Base-by-base conservation (phyloP, 345 rosid genomes). In the Corchorus olitorius region DNA sequence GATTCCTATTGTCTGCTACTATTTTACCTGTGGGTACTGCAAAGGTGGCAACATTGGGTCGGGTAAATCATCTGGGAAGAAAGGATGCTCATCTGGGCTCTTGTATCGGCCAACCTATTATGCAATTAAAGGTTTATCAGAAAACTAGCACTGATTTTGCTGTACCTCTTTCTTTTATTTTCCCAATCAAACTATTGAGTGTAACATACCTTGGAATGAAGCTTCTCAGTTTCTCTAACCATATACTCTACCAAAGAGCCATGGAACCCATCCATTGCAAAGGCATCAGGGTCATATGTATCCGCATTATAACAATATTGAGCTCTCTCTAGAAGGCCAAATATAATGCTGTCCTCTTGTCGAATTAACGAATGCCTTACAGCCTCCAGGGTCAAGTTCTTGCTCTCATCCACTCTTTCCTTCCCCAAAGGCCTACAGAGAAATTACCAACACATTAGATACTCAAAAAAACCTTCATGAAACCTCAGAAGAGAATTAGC, bases 281-380 rank as follows among this genome's bases (percentile, higher is more conserved):
- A 87, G 78, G 91, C 91, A 81, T 87, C 72, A 50, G 97, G 92
- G 60, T 93, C 89, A 81, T 96, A 96, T n/a, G 98, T 89, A 76
- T 89, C 92, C 1, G 86, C 91, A 88, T 96, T 96, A 75, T 85
- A 89, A 83, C 93, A 86, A 75, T 89, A 89, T 76, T 93, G 94
- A 62, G 98, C 89, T 83, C 99, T 88, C 86, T 93, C 98, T 48
- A 92, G 82, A 27, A 96, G 85, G 73, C 90, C 81, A 74, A 83
- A 93, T 81, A 96, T 93, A 55, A 96, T 96, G 76, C 97, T 96
- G 76, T 93, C 98, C 84, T 93, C 98, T 83, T 96, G 99, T 56
- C 83, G 90, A 72, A 96, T 89, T 84, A 93, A 87, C 27, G 97
- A 92, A 70, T 68, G 84, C 67, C 98, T 84, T 59, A 96, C 88